Evolutionary conservation across 768 basidiomycete species (phyloP).

Genomic region (Termitomyces sp.): DNA sequence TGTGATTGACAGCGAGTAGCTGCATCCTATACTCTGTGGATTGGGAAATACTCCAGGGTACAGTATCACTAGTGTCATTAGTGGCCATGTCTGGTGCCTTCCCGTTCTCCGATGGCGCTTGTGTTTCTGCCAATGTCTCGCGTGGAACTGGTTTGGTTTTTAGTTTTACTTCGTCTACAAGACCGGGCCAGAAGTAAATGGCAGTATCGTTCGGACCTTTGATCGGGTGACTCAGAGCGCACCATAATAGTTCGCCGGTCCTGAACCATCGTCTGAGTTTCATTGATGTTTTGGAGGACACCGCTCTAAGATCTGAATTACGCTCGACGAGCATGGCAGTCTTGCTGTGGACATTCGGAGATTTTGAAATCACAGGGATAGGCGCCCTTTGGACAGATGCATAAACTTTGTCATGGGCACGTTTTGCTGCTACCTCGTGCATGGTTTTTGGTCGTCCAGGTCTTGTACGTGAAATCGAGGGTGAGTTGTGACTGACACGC

Average conservation of each 20-base stretch:
- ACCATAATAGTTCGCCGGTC: conserved; percentile 72
- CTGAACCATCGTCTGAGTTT: conserved; percentile 60
- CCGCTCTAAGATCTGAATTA: conserved; percentile 59
- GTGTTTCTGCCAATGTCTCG: not conserved
- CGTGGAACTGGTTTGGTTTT: conserved; percentile 39
- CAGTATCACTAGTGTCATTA: conserved; percentile 14
- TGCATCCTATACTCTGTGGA: conserved; percentile 64
- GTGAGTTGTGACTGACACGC: conserved; percentile 21
- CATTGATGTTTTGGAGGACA: conserved; percentile 41
- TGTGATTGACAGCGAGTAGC: conserved; percentile 54
- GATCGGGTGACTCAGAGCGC: conserved; percentile 51
- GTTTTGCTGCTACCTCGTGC: conserved; percentile 22
- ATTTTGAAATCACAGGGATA: conserved; percentile 24
- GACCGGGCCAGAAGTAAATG: conserved; percentile 74
- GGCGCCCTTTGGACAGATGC: conserved; percentile 38
- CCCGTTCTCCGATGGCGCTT: conserved; percentile 3
- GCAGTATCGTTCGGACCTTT: conserved; percentile 32
- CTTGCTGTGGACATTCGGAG: conserved; percentile 31
- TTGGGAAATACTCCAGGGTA: conserved; percentile 60
- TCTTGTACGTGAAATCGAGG: conserved; percentile 21
- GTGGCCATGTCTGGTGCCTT: conserved; percentile 8
- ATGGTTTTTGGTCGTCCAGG: conserved; percentile 17
- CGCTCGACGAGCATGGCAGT: conserved; percentile 58
- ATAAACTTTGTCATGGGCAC: conserved; percentile 29
- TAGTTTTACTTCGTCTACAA: conserved; percentile 57